Evolutionary conservation across 1,284 basidiomycete genomes (phyloP).

Genomic region (Hemileia vastatrix): DNA sequence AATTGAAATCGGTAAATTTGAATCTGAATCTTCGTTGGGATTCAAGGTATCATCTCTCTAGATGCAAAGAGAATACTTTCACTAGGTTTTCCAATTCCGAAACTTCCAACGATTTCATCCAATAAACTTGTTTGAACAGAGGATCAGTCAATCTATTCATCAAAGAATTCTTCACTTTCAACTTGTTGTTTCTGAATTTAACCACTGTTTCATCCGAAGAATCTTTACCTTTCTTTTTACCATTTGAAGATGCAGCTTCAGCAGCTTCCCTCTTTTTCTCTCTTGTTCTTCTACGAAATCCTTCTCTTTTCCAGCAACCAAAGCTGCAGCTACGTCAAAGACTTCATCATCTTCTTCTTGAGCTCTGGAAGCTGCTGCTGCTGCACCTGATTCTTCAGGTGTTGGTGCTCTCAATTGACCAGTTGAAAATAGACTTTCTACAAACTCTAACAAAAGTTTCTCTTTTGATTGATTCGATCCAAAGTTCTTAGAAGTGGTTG

Average conservation of each 20-base stretch:
- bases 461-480: background rate
- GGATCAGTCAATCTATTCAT: no score
- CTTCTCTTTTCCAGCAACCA: slow-evolving; percentile 37
- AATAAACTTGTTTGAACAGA: no score
- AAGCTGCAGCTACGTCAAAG: slow-evolving; percentile 40
- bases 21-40: no score
- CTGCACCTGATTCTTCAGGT: background rate
- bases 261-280: slow-evolving; percentile 26
- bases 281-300: slow-evolving; percentile 29
- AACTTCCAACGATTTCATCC: no score
- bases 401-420: background rate
- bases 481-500: background rate
- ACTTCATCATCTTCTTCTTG: slow-evolving; percentile 36
- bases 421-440: background rate
- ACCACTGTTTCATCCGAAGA: no score
- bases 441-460: background rate
- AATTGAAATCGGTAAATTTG: no score
- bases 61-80: no score
- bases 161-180: no score
- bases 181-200: no score
- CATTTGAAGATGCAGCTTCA: slow-evolving; percentile 13
- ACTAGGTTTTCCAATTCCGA: no score
- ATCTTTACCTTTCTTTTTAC: no score
- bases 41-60: no score
- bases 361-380: slow-evolving; percentile 3